These are phyloP conservation scores for Biscogniauxia mediterranea DNA, from an alignment of 2,329 filamentous ascomycete genomes.

Conservation along the genomic window DNA sequence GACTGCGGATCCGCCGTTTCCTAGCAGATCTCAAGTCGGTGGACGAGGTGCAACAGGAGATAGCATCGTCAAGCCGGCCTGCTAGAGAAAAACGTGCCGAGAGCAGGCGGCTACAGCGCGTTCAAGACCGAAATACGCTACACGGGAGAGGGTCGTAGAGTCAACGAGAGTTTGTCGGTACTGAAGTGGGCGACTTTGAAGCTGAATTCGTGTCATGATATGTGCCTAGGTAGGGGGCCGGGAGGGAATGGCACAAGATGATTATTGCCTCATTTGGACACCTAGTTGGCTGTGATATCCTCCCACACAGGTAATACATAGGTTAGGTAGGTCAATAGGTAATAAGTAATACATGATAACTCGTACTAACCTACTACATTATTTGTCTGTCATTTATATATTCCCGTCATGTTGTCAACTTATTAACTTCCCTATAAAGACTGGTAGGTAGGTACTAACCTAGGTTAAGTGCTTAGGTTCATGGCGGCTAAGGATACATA, in stretches of 20 bases:
- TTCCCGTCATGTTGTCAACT: too few relatives aligned
- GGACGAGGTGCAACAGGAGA: slow-evolving; percentile 42
- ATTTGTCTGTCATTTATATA: too few relatives aligned
- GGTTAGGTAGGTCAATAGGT: too few relatives aligned
- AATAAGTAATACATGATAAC: too few relatives aligned
- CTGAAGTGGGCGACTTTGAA: background rate
- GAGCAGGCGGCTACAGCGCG: slow-evolving; percentile 9
- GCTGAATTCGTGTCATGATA: background rate
- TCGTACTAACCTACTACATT: too few relatives aligned
- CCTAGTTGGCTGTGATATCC: background rate
- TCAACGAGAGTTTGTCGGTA: background rate
- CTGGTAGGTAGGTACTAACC: too few relatives aligned
- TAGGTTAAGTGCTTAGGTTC: too few relatives aligned
- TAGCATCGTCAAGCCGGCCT: slow-evolving; percentile 21
- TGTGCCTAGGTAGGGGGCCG: background rate
- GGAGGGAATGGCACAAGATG: background rate
- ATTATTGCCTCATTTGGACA: background rate
- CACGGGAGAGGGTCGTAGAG: background rate
- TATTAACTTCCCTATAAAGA: too few relatives aligned
- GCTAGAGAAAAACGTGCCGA: slow-evolving; percentile 14
- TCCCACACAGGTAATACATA: background rate
- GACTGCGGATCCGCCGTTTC: slow-evolving; percentile 52
- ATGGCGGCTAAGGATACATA: too few relatives aligned
- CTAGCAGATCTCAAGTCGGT: slow-evolving; percentile 53
- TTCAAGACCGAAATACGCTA: slow-evolving; percentile 5